A percentile compares a stretch with the other conserved stretches of the same genome.
Conservation (phyloP, 1,284 basidiomycete species). For the Prillingera fragicola region DNA sequence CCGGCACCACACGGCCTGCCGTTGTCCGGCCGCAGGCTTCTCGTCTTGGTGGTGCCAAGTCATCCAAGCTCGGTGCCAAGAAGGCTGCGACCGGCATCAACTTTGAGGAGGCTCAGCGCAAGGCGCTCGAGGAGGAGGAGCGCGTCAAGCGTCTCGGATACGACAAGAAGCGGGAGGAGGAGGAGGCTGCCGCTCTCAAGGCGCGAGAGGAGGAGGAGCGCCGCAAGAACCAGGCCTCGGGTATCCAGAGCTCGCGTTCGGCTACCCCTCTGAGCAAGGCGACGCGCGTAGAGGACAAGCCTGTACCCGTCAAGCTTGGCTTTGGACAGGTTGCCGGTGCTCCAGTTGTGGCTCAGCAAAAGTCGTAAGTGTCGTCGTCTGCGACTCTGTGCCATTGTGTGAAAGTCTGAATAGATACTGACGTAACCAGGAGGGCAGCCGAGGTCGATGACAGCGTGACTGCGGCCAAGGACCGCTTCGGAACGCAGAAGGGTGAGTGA, state of each 20-base stretch:
- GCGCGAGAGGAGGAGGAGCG: constrained; percentile 54
- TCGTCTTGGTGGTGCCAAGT: constrained; percentile 53
- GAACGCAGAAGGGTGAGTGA: constrained; percentile 67
- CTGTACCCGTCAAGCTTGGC: constrained; percentile 56
- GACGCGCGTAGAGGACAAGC: constrained; percentile 31
- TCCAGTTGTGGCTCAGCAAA: not conserved
- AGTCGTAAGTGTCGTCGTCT: not conserved
- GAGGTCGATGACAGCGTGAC: constrained; percentile 62
- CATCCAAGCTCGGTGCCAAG: constrained; percentile 66
- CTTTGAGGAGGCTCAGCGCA: constrained; percentile 84
- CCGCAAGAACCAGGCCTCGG: constrained; percentile 53
- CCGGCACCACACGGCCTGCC: constrained; percentile 13
- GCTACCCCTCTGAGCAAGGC: constrained; percentile 14
- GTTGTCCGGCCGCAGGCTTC: constrained; percentile 43
- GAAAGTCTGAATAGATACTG: not conserved
- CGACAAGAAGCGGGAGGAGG: constrained; percentile 71
- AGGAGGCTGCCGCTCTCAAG: constrained; percentile 50
- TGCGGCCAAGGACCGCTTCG: constrained; percentile 85
- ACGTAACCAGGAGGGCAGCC: constrained; percentile 22
- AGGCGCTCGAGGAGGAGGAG: constrained; percentile 82
- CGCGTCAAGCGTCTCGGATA: constrained; percentile 82
- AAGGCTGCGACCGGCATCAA: constrained; percentile 70
- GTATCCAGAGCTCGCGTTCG: constrained; percentile 10
- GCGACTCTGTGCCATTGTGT: not conserved
- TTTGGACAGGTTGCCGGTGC: constrained; percentile 62